Evolutionary conservation across 2,329 filamentous ascomycete genomes (phyloP).

Genomic region (Colletotrichum gloeosporioides): DNA sequence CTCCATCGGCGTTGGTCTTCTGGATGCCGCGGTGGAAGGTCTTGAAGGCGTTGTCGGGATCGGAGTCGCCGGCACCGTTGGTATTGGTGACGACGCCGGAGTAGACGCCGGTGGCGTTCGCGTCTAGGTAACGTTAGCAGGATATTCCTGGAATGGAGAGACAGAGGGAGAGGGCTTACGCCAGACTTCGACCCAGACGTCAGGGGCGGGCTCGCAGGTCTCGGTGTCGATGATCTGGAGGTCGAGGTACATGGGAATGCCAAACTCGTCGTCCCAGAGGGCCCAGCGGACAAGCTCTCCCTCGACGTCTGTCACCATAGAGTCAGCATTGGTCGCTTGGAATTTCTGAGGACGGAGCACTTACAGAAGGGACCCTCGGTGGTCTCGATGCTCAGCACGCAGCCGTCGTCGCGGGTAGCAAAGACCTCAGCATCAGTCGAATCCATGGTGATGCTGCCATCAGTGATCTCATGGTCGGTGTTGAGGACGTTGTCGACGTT

Average conservation of each 20-base stretch:
- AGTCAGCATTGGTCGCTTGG: neutral
- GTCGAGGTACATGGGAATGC: constrained; percentile 7
- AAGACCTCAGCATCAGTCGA: constrained; percentile 5
- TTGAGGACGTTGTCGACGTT: neutral
- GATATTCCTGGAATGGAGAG: neutral
- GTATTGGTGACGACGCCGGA: neutral
- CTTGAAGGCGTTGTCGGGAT: neutral
- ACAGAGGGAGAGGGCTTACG: neutral
- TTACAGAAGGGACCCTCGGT: constrained; percentile 2
- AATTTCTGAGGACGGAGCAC: fast-evolving
- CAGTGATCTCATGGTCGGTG: constrained; percentile 1
- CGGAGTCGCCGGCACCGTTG: neutral
- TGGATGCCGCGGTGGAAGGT: constrained; percentile 4
- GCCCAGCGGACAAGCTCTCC: constrained; percentile 5
- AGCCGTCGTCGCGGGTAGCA: constrained; percentile 9
- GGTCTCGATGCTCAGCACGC: neutral
- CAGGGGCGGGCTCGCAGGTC: constrained; percentile 7
- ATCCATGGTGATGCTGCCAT: neutral
- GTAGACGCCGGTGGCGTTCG: constrained; percentile 16
- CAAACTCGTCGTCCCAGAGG: neutral
- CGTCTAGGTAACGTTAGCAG: neutral
- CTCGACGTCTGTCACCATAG: neutral
- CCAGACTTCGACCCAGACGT: constrained; percentile 11
- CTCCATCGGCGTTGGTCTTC: constrained; percentile 23
- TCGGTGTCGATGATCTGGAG: constrained; percentile 19